Conservation (phyloP, 176 grass and related monocot species). For the Saccharum spontaneum region DNA sequence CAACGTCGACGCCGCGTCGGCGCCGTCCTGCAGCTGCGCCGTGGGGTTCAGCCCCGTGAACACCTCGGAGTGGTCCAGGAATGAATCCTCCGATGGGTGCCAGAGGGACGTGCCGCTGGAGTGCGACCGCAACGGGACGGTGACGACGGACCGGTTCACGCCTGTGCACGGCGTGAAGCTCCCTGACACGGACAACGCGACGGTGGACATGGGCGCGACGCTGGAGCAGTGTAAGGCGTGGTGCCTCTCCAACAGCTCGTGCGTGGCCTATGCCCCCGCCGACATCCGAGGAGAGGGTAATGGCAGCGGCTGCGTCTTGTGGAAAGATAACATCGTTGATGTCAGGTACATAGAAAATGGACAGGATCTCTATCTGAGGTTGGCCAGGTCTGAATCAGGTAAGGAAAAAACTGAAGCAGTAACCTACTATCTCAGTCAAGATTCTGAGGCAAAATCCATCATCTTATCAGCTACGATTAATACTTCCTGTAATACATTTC, state of each 20-base stretch:
- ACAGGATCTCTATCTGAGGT: background rate
- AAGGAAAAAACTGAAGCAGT: background rate
- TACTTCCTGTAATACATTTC: background rate
- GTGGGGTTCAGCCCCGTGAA: constrained; percentile 38
- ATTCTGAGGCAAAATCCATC: background rate
- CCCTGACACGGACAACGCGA: constrained; percentile 17
- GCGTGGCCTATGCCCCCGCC: constrained; percentile 33
- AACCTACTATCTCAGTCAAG: background rate
- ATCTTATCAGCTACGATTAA: background rate
- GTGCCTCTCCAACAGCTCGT: constrained; percentile 45
- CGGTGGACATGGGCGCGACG: constrained; percentile 1
- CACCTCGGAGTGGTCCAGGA: constrained; percentile 5
- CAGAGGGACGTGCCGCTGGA: background rate
- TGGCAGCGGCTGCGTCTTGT: constrained; percentile 7
- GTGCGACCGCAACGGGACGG: background rate
- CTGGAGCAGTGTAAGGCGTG: constrained; percentile 26
- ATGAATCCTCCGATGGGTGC: constrained; percentile 32
- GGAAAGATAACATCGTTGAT: background rate
- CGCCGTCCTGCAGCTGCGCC: constrained; percentile 27
- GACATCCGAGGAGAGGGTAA: background rate
- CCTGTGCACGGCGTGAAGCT: constrained; percentile 32
- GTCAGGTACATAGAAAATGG: constrained; percentile 19
- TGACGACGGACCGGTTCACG: constrained; percentile 4
- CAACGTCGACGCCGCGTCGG: background rate
- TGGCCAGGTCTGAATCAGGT: background rate